These are phyloP conservation scores for Ophiocordyceps camponoti-leonardi DNA, from an alignment of 2,329 filamentous ascomycete genomes.

Conservation along the genomic window DNA sequence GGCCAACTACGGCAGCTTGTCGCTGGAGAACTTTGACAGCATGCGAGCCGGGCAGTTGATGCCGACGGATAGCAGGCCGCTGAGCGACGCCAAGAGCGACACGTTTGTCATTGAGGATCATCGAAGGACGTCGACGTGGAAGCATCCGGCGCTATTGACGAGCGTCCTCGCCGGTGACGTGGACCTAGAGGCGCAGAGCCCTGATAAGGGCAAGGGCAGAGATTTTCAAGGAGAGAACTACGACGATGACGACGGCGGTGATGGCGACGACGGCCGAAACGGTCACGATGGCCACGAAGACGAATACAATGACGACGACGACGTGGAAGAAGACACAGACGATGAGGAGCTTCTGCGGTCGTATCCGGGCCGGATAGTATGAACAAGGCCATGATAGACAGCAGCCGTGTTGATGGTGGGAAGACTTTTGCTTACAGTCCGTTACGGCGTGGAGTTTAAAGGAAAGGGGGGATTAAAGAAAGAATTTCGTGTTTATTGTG, in stretches of 20 bases:
- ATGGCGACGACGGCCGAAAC: too few species aligned
- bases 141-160: constrained; percentile 2
- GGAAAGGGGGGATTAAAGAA: too few species aligned
- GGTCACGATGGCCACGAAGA: neutral
- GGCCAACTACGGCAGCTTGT: neutral
- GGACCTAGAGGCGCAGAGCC: constrained; percentile 14
- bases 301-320: neutral
- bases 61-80: constrained; percentile 1
- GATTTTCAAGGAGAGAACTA: neutral
- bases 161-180: neutral
- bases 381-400: too few species aligned
- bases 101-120: constrained; percentile 18
- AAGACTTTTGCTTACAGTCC: too few species aligned
- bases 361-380: too few species aligned
- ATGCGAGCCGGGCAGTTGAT: neutral
- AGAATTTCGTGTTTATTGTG: too few species aligned
- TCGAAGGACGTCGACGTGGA: constrained; percentile 7
- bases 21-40: neutral
- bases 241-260: neutral
- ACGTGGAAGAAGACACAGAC: neutral
- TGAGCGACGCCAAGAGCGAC: constrained; percentile 15
- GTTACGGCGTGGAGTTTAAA: too few species aligned
- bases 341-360: too few species aligned
- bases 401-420: too few species aligned
- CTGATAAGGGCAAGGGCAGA: constrained; percentile 5